phyloP scores from a whole-genome alignment of 1,139 yeast genomes.

The Zygoascus sp. region DNA sequence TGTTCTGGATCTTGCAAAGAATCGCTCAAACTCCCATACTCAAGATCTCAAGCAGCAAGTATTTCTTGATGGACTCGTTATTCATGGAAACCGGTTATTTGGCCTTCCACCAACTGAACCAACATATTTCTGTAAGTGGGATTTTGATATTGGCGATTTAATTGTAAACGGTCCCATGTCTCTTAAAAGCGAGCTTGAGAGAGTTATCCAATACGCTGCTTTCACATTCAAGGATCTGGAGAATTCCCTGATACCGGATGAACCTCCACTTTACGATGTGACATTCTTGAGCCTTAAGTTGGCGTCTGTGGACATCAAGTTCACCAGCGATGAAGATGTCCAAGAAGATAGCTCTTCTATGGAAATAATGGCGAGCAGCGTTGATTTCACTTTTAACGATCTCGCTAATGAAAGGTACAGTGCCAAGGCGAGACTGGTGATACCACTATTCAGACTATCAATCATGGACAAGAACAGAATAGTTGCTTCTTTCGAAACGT shows the following conservation, averaged over 20 bases:
- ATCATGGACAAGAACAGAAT: slow-evolving; percentile 29
- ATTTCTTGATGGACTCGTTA: slow-evolving; percentile 56
- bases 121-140: slow-evolving; percentile 89
- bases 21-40: background rate
- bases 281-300: slow-evolving; percentile 46
- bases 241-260: slow-evolving; percentile 58
- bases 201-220: slow-evolving; percentile 46
- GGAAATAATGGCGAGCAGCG: slow-evolving; percentile 30
- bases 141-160: slow-evolving; percentile 61
- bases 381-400: slow-evolving; percentile 57
- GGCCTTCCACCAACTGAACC: slow-evolving; percentile 88
- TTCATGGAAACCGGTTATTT: slow-evolving; percentile 88
- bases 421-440: slow-evolving; percentile 45
- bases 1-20: slow-evolving; percentile 26
- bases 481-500: slow-evolving; percentile 45
- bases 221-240: slow-evolving; percentile 71
- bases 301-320: slow-evolving; percentile 30
- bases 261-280: slow-evolving; percentile 62
- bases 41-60: slow-evolving; percentile 35
- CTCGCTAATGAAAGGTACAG: slow-evolving; percentile 66
- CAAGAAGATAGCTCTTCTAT: slow-evolving; percentile 32
- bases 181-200: slow-evolving; percentile 45
- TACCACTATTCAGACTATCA: slow-evolving; percentile 45
- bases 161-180: slow-evolving; percentile 49
- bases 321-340: slow-evolving; percentile 25